Percentiles rank a stretch among this genome's conserved stretches.
These are phyloP conservation scores for Pseudopyricularia javanii DNA, from an alignment of 2,329 filamentous ascomycete species.

Conservation along the genomic window DNA sequence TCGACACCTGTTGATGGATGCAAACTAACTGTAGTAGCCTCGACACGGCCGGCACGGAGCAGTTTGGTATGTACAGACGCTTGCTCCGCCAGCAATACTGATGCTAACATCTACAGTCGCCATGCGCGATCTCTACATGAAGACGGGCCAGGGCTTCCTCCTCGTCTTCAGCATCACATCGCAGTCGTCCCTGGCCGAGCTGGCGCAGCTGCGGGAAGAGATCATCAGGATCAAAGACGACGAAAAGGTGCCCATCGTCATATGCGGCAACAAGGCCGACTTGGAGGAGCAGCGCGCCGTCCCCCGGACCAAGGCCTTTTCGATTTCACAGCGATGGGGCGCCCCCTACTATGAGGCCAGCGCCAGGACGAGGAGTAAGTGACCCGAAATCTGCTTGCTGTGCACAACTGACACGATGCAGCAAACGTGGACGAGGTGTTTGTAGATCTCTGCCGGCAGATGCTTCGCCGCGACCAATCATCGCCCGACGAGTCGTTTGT, in stretches of 20 bases:
- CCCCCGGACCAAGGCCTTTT: constrained; percentile 66
- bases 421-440: constrained; percentile 88
- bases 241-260: constrained; percentile 73
- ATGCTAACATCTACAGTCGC: constrained; percentile 27
- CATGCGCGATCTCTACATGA: constrained; percentile 81
- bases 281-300: constrained; percentile 76
- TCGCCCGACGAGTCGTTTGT: constrained; percentile 20
- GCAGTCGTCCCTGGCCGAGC: constrained; percentile 67
- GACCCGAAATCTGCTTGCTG: neutral
- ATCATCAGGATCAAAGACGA: constrained; percentile 88
- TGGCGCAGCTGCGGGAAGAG: constrained; percentile 72
- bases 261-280: constrained; percentile 87
- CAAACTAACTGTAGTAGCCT: constrained; percentile 39
- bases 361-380: constrained; percentile 58
- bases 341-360: constrained; percentile 88
- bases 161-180: constrained; percentile 89
- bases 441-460: constrained; percentile 70
- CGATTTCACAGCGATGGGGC: constrained; percentile 76
- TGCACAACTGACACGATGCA: constrained; percentile 13
- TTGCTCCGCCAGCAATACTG: too few relatives aligned
- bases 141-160: constrained; percentile 81
- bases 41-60: constrained; percentile 83
- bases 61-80: constrained; percentile 63
- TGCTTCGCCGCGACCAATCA: constrained; percentile 59
- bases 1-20: neutral